phyloP scores from a whole-genome alignment of 352 stramenopile species.

The Phytophthora pseudosyringae region DNA sequence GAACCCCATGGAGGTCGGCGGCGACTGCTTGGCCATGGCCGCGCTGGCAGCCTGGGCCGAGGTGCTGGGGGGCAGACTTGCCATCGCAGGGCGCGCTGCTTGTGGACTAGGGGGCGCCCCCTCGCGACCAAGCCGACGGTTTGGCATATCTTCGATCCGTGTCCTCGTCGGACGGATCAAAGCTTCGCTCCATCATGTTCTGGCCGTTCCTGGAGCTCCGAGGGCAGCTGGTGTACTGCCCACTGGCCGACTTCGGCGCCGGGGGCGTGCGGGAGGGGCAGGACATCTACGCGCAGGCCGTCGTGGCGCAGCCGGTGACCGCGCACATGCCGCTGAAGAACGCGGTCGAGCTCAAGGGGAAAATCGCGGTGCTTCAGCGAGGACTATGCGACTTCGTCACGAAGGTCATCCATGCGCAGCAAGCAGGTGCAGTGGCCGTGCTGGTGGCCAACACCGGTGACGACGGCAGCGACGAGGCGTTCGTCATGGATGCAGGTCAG shows the following conservation, averaged over 20 bases:
- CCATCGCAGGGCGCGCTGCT: constrained; percentile 13
- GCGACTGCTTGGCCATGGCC: constrained; percentile 24
- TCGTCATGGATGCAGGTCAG: constrained; percentile 75
- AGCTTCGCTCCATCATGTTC: constrained; percentile 49
- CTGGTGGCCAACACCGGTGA: constrained; percentile 64
- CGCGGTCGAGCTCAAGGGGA: constrained; percentile 45
- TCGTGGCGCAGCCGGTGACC: constrained; percentile 68
- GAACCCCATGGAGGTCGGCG: constrained; percentile 24
- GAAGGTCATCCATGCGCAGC: constrained; percentile 73
- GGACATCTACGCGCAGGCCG: constrained; percentile 56
- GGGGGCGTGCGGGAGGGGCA: constrained; percentile 47
- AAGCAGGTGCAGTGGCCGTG: constrained; percentile 68
- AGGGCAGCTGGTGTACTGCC: constrained; percentile 65
- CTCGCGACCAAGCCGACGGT: constrained; percentile 9
- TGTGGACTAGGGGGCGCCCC: constrained; percentile 7
- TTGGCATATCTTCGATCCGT: constrained; percentile 16
- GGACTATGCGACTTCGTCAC: constrained; percentile 82
- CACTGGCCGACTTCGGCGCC: constrained; percentile 69
- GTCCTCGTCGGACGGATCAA: constrained; percentile 1
- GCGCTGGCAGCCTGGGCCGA: constrained; percentile 2
- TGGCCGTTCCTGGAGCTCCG: constrained; percentile 76
- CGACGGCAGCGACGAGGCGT: constrained; percentile 42
- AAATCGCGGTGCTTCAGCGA: constrained; percentile 71
- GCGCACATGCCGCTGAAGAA: constrained; percentile 61
- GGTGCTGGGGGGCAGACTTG: constrained; percentile 2